Evolutionary conservation across 208 protist species (phyloP).

Genomic region (Crithidia fasciculata): DNA sequence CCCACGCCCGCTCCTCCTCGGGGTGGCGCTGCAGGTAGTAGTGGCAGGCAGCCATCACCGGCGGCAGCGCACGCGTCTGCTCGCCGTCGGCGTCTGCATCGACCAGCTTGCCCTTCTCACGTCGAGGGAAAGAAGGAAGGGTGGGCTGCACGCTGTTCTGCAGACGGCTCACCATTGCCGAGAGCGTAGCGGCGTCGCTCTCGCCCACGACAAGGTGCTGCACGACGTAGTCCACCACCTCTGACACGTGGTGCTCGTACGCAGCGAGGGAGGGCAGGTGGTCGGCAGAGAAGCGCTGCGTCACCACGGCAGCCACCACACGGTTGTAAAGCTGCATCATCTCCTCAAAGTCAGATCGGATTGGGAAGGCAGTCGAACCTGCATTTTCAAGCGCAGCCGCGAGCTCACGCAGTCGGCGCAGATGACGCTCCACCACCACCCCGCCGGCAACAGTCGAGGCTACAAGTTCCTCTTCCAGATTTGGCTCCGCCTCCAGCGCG

Average conservation of each 20-base stretch:
- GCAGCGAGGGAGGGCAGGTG: slow-evolving; percentile 28
- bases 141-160: background rate
- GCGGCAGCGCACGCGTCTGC: slow-evolving; percentile 18
- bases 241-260: slow-evolving; percentile 17
- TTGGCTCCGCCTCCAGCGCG: slow-evolving; percentile 7
- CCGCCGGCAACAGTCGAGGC: slow-evolving; percentile 16
- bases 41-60: slow-evolving; percentile 19
- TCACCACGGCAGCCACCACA: slow-evolving; percentile 36
- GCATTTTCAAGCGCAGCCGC: slow-evolving; percentile 2
- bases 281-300: slow-evolving; percentile 20
- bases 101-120: no score
- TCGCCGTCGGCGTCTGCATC: background rate
- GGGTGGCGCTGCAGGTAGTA: slow-evolving; percentile 21
- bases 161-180: slow-evolving; percentile 6
- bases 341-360: background rate
- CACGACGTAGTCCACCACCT: slow-evolving; percentile 17
- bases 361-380: no score
- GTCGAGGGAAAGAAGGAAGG: no score
- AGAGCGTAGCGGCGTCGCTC: slow-evolving; percentile 3
- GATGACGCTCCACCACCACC: slow-evolving; percentile 25
- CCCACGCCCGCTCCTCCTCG: slow-evolving; percentile 13
- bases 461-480: slow-evolving; percentile 16
- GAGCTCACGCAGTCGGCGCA: slow-evolving; percentile 21
- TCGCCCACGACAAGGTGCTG: slow-evolving; percentile 13
- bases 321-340: slow-evolving; percentile 40